A percentile compares a stretch with the other conserved stretches of the same genome.
Conservation (phyloP, 495 filamentous ascomycete genomes). For the Mycothermus thermophilus region DNA sequence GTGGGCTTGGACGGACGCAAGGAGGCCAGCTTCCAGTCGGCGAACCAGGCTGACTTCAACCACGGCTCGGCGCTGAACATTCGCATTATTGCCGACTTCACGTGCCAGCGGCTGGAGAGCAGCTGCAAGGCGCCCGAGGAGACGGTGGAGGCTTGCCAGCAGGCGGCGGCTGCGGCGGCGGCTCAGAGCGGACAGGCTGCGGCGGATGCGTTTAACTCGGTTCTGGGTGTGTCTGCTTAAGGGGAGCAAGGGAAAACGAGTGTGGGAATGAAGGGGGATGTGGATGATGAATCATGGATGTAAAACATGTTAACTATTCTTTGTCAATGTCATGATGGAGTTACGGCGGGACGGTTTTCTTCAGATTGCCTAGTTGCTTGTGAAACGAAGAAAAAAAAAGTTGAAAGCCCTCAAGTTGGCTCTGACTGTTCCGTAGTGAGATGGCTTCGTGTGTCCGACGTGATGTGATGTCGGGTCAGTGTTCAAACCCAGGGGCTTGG, state of each 20-base stretch:
- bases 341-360: no score
- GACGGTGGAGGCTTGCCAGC: slow-evolving; percentile 34
- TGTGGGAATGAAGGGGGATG: no score
- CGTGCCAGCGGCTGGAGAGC: slow-evolving; percentile 39
- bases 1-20: slow-evolving; percentile 38
- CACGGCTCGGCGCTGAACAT: slow-evolving; percentile 47
- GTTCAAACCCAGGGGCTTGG: no score
- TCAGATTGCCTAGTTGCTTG: no score
- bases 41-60: slow-evolving; percentile 39
- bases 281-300: no score
- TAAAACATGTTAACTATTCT: no score
- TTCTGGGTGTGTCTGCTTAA: slow-evolving; percentile 22
- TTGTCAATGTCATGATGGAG: no score
- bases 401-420: no score
- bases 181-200: slow-evolving; percentile 33
- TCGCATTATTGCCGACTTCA: slow-evolving; percentile 39
- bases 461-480: no score
- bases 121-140: slow-evolving; percentile 38
- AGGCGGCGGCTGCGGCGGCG: slow-evolving; percentile 27
- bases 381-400: no score
- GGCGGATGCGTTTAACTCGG: slow-evolving; percentile 45
- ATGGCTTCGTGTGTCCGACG: no score
- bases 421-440: no score
- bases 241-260: background rate
- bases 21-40: slow-evolving; percentile 37